phyloP scores from a whole-genome alignment of 2,329 filamentous ascomycete species.

The Trichoderma koningii region DNA sequence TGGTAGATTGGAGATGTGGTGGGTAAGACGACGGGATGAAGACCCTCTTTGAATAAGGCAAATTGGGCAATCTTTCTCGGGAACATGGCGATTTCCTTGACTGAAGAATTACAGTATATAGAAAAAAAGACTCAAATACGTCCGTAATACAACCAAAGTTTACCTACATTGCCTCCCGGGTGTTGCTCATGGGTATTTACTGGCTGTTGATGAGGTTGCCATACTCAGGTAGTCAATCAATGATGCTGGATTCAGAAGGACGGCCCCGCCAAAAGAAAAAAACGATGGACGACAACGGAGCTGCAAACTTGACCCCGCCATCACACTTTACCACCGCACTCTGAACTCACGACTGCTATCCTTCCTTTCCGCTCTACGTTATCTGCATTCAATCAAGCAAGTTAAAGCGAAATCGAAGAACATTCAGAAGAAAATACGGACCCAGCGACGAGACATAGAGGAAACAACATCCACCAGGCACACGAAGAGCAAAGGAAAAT shows the following conservation, averaged over 20 bases:
- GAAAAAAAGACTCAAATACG: constrained; percentile 11
- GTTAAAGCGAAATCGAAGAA: no score
- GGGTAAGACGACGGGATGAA: not conserved
- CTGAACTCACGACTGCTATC: not conserved
- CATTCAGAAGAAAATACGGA: not conserved
- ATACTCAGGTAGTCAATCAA: no score
- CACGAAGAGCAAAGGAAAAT: constrained; percentile 28
- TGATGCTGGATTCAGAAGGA: not conserved
- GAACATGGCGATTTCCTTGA: not conserved
- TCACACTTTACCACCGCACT: not conserved
- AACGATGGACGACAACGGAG: not conserved
- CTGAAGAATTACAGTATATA: not conserved
- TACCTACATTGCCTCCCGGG: not conserved
- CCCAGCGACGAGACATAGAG: not conserved
- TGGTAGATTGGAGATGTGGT: constrained; percentile 1
- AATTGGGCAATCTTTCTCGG: constrained; percentile 10
- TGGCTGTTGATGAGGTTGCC: not conserved
- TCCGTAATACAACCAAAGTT: constrained; percentile 6
- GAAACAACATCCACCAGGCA: no score
- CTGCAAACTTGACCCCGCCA: constrained; percentile 19
- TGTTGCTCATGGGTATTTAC: not conserved
- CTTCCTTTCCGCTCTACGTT: not conserved
- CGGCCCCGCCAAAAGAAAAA: constrained; percentile 19
- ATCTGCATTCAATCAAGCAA: not conserved
- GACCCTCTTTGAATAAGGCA: not conserved